Evolutionary conservation across 352 stramenopile genomes (phyloP).

Genomic region (Phytophthora aleatoria): DNA sequence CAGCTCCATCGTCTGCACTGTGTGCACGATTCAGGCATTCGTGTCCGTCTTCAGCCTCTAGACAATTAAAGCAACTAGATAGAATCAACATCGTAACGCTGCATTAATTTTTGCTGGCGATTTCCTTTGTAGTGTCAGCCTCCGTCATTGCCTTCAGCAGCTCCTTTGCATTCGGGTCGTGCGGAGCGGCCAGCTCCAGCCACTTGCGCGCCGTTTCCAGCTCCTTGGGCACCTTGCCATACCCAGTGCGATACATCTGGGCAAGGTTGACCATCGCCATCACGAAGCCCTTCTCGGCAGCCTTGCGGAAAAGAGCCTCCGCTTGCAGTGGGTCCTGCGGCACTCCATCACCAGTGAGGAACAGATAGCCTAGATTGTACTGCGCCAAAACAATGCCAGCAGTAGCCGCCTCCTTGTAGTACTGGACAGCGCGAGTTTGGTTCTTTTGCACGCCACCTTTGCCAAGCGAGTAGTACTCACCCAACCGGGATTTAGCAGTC

Average conservation of each 20-base stretch:
- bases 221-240: conserved; percentile 69
- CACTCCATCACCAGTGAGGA: conserved; percentile 69
- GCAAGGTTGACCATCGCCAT: conserved; percentile 90
- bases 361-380: conserved; percentile 83
- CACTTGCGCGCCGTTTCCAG: conserved; percentile 69
- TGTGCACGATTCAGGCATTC: conserved; percentile 76
- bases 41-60: conserved; percentile 47
- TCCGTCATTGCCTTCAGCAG: conserved; percentile 51
- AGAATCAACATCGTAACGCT: conserved; percentile 16
- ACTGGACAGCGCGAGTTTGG: conserved; percentile 53
- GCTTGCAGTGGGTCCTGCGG: conserved; percentile 60
- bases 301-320: conserved; percentile 73
- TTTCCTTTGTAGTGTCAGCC: conserved; percentile 7
- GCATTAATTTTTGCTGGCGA: conserved; percentile 15
- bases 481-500: conserved; percentile 72
- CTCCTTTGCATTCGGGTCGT: conserved; percentile 82
- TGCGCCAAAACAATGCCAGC: conserved; percentile 66
- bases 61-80: conserved; percentile 14
- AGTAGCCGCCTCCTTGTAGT: conserved; percentile 73
- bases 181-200: conserved; percentile 73
- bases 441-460: conserved; percentile 56
- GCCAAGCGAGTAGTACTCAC: conserved; percentile 76
- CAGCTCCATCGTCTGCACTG: conserved; percentile 70
- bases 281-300: conserved; percentile 80
- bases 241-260: conserved; percentile 81